Evolutionary conservation across 2,329 filamentous ascomycete species (phyloP), one percentile per base, ranked within the genome.

Genomic region (Venturia effusa): DNA sequence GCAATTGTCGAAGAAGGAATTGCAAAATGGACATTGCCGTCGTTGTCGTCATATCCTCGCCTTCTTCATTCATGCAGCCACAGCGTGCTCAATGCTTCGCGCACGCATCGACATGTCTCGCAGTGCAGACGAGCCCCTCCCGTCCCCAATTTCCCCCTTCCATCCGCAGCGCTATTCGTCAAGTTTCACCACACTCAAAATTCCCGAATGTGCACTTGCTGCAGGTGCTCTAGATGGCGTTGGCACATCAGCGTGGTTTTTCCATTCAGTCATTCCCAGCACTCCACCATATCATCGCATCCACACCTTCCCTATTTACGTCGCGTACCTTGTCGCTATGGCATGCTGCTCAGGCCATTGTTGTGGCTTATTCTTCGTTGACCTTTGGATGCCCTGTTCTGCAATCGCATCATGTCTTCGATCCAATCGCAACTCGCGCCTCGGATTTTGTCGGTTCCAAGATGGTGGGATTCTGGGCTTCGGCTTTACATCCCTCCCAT

Each of bases 61-160:
- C 3, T 51, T 57, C 51, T 57, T 57, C 51, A 57, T 34, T 34
- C 45, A 32, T 57, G 51, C 51, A 57, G 51, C 51, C 51, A 34
- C 30, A 34, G 51, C 51, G 51, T 57, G 51, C 51, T 57, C 51
- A 32, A 55, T 55, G 48, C 48, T 55, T 32, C 48, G 24, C 48
- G 24, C 48, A 55, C 48, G 32, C 57, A 60, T 41, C 57, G 43
- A n/a, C n/a, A 60, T 60, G 59, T 60, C 59, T 60, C 59, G 59
- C 59, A 57, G 30, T 37, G 59, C 37, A 57, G 51, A 34, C 51
- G 34, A 30, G 27, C 15, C 19, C 27, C 27, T 55, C 51, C 30
- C 51, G 30, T 24, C 51, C 19, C 15, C 27, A 32, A 57, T 57
- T n/a, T 57, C 27, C 27, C 51, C 51, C 51, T 34, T 34, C 51